A percentile compares a stretch with the other conserved stretches of the same genome.
Conservation (phyloP, 129 eudicot genomes). For the Tagetes patula region DNA sequence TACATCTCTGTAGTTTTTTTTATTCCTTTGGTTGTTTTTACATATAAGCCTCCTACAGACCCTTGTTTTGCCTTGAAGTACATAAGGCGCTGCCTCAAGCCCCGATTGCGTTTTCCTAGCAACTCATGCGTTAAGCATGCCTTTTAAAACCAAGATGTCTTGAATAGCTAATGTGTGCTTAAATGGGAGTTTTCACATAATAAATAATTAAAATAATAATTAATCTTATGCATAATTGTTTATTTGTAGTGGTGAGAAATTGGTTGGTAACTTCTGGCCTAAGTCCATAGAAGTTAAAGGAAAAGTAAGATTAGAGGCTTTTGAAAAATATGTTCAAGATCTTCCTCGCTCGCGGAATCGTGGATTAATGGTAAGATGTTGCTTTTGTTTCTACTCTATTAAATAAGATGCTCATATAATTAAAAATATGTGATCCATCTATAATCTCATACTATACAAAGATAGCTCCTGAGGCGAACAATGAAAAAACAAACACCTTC, state of each 20-base stretch:
- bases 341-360: conserved; percentile 85
- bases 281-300: conserved; percentile 70
- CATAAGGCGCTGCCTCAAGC: too few species aligned
- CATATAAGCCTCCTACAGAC: too few species aligned
- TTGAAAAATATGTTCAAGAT: conserved; percentile 76
- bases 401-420: background rate
- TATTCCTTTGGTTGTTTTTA: too few species aligned
- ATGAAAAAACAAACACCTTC: conserved; percentile 16
- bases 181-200: conserved; percentile 5
- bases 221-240: conserved; percentile 37
- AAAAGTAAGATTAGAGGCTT: conserved; percentile 74
- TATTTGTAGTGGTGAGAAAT: conserved; percentile 78
- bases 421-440: conserved; percentile 13
- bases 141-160: too few species aligned
- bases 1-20: too few species aligned
- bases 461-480: conserved; percentile 18
- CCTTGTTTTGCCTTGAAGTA: too few species aligned
- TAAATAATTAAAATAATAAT: conserved; percentile 1
- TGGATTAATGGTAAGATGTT: conserved; percentile 68
- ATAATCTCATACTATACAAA: background rate
- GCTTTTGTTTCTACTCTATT: conserved; percentile 17
- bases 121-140: too few species aligned
- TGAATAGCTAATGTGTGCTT: conserved; percentile 10
- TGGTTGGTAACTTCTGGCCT: conserved; percentile 63
- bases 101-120: too few species aligned